Conservation (phyloP, 768 basidiomycete genomes). For the Pilatotrama ljubarskyi region DNA sequence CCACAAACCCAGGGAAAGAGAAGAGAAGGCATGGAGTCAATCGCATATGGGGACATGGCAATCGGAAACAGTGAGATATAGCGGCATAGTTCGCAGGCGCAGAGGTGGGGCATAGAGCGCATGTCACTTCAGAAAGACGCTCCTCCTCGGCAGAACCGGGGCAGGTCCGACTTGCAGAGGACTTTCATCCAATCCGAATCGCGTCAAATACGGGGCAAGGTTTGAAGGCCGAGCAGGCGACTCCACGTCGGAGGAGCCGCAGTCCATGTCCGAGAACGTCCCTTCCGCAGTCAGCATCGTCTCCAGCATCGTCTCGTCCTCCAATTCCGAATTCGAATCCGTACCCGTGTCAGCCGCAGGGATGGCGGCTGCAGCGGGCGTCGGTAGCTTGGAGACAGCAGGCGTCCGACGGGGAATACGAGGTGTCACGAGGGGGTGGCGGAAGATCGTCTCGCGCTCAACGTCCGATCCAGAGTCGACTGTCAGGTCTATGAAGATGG, state of each 20-base stretch:
- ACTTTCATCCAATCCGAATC: background rate
- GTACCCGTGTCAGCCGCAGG: background rate
- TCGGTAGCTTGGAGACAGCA: conserved; percentile 8
- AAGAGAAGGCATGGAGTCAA: background rate
- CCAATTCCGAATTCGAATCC: conserved; percentile 8
- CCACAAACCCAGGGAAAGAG: background rate
- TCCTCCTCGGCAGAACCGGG: background rate
- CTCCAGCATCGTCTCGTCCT: conserved; percentile 23
- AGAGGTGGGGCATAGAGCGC: background rate
- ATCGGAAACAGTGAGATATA: background rate
- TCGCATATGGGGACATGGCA: background rate
- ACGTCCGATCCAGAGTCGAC: conserved; percentile 17
- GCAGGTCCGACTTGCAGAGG: background rate
- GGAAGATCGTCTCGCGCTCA: conserved; percentile 3
- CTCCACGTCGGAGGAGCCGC: conserved; percentile 12
- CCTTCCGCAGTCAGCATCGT: conserved; percentile 17
- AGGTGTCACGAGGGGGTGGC: conserved; percentile 17
- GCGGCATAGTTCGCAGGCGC: background rate
- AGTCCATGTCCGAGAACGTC: conserved; percentile 23
- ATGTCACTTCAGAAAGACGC: background rate
- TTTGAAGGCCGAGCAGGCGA: background rate
- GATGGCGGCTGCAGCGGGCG: background rate
- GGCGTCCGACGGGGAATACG: conserved; percentile 8
- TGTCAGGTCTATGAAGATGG: conserved; percentile 23
- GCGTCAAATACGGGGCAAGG: background rate